Conservation (phyloP, 2,329 filamentous ascomycete species). For the Penicillium sp. region DNA sequence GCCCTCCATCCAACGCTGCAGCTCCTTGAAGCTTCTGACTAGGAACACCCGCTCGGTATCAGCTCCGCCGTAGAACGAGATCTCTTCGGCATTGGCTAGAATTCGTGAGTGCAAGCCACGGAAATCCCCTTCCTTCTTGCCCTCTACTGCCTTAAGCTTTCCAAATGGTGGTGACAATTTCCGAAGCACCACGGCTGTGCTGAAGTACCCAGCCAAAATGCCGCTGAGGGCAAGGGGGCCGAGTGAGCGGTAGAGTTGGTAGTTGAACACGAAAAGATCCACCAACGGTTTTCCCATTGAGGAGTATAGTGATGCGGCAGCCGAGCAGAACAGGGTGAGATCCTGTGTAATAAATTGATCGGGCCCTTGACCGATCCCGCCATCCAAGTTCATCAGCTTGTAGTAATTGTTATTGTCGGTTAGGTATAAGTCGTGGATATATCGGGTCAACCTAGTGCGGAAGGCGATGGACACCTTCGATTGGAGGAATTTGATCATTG, state of each 20-base stretch:
- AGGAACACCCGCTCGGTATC: constrained; percentile 93
- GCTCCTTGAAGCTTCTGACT: constrained; percentile 84
- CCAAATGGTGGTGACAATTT: constrained; percentile 91
- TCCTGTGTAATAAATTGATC: constrained; percentile 99
- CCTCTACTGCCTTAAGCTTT: constrained; percentile 94
- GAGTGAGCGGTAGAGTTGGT: constrained; percentile 87
- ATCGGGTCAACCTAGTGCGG: constrained; percentile 86
- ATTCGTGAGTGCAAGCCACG: constrained; percentile 83
- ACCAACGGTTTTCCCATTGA: constrained; percentile 96
- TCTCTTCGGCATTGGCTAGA: constrained; percentile 95
- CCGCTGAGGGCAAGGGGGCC: constrained; percentile 84
- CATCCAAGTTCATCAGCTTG: constrained; percentile 88
- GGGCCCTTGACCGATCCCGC: constrained; percentile 83
- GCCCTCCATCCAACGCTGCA: constrained; percentile 96
- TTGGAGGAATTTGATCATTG: constrained; percentile 98
- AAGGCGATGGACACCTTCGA: constrained; percentile 98
- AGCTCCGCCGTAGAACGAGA: constrained; percentile 94
- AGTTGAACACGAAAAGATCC: constrained; percentile 97
- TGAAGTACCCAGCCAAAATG: constrained; percentile 86
- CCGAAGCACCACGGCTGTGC: constrained; percentile 85
- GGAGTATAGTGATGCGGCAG: constrained; percentile 89
- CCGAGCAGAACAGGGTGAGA: constrained; percentile 88
- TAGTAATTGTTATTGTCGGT: constrained; percentile 96
- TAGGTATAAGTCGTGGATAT: constrained; percentile 95
- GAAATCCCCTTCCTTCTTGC: constrained; percentile 92